Evolutionary conservation across 768 basidiomycete genomes (phyloP), one percentile per base, ranked within the genome.

Genomic region (Stropharia rugosoannulata): DNA sequence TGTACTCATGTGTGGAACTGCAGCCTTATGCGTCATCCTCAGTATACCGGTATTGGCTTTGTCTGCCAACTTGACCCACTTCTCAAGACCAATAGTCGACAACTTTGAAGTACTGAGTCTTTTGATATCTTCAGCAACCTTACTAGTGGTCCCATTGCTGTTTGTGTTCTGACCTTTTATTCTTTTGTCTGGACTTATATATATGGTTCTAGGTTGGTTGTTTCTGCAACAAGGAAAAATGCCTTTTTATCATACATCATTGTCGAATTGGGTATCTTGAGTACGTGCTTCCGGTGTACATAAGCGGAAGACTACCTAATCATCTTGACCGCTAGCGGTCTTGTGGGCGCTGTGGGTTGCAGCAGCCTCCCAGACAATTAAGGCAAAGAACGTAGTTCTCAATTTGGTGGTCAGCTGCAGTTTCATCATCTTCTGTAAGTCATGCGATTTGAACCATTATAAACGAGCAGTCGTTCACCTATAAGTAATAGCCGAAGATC

Each of bases 241-340:
- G 54, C 54, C 8, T 41, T 47, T 37, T 51, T 51, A 15, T 39
- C 42, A 18, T 51, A 51, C 15, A 43, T 51, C 27, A 3, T 43
- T 29, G 19, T 29, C 10, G 51, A 51, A 19, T 11, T 51, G 4
- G 25, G 11, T 15, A 27, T 51, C 11, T 19, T 51, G 13, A 29
- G 51, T 40, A 6, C 18, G 51, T 43, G 12, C 15, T 22, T 22
- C 22, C 4, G 22, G 22, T 22, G 2, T 12, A n/a, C 29, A 36
- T 27, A 32, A 32, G 29, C 9, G 29, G 5, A 32, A 4, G 6
- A 10, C 29, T 1, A 4, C 29, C 29, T 32, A 7, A 32, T 7
- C 2, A 1, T 32, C 29, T 4, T 22, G 4, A 22, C 29, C 6
- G 1, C 9, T 32, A 38, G 47, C 6, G 10, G 5, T 49, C 15